Conservation (phyloP, 2,329 filamentous ascomycete species). For the Epichloe glyceriae region DNA sequence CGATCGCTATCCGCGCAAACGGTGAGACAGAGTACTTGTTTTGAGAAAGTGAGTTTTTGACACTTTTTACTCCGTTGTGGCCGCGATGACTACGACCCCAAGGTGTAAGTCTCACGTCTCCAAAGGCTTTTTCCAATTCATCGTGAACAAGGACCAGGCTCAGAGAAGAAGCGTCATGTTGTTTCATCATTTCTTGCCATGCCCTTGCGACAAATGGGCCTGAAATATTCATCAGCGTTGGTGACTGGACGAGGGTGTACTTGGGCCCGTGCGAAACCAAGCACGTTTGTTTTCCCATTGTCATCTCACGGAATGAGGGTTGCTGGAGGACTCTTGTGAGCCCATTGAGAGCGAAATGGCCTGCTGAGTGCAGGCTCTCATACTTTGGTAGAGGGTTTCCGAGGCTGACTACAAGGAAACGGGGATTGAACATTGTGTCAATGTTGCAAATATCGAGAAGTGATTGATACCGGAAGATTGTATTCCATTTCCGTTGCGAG, state of each 20-base stretch:
- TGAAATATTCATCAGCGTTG: conserved; percentile 72
- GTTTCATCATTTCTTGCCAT: conserved; percentile 43
- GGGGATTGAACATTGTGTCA: conserved; percentile 25
- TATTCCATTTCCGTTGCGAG: neutral
- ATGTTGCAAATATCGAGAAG: neutral
- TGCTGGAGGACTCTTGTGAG: conserved; percentile 35
- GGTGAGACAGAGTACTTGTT: conserved; percentile 26
- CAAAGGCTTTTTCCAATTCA: conserved; percentile 64
- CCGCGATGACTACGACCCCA: conserved; percentile 54
- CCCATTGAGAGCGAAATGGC: conserved; percentile 60
- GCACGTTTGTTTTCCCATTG: conserved; percentile 39
- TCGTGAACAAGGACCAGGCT: conserved; percentile 74
- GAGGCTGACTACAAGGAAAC: conserved; percentile 70
- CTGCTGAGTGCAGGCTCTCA: conserved; percentile 74
- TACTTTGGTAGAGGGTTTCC: conserved; percentile 71
- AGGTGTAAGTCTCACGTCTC: conserved; percentile 49
- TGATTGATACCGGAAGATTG: neutral
- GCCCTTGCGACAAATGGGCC: conserved; percentile 57
- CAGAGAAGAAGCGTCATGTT: conserved; percentile 20
- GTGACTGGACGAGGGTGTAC: conserved; percentile 61
- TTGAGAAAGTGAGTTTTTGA: conserved; percentile 36
- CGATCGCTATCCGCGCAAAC: conserved; percentile 57
- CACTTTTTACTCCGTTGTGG: conserved; percentile 64
- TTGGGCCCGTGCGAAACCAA: conserved; percentile 34
- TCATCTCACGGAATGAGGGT: conserved; percentile 34